These are phyloP conservation scores for Clonostachys rhizophaga DNA, from an alignment of 2,329 filamentous ascomycete species.

Conservation along the genomic window DNA sequence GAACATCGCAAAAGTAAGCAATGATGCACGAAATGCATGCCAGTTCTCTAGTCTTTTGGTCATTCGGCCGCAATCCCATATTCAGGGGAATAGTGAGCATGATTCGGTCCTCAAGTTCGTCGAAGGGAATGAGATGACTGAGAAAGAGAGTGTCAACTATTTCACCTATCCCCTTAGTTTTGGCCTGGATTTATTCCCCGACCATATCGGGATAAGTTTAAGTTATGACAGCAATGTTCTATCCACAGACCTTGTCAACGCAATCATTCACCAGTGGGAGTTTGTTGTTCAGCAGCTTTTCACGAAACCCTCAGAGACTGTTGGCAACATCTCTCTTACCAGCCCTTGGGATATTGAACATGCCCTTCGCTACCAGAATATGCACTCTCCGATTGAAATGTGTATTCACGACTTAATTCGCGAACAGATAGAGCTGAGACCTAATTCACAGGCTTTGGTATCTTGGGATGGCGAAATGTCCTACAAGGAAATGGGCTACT, in stretches of 20 bases:
- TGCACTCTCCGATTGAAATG: not conserved
- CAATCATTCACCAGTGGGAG: not conserved
- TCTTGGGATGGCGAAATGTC: conserved; percentile 31
- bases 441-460: conserved; percentile 21
- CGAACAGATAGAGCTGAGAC: not conserved
- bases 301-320: not conserved
- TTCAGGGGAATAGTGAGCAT: not conserved
- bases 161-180: not conserved
- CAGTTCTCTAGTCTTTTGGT: not conserved
- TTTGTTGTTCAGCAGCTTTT: not conserved
- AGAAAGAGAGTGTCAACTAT: conserved; percentile 19
- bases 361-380: not conserved
- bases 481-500: not conserved
- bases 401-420: not conserved
- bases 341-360: not conserved
- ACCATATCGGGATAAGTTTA: not conserved
- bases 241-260: not conserved
- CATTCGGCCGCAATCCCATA: not conserved
- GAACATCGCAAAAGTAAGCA: conserved; percentile 5
- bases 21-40: conserved; percentile 1
- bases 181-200: not conserved
- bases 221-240: conserved; percentile 2
- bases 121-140: conserved; percentile 6
- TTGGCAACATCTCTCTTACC: not conserved
- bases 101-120: not conserved